Evolutionary conservation across 257 asterid genomes (phyloP).

Genomic region (Solanum rostratum): DNA sequence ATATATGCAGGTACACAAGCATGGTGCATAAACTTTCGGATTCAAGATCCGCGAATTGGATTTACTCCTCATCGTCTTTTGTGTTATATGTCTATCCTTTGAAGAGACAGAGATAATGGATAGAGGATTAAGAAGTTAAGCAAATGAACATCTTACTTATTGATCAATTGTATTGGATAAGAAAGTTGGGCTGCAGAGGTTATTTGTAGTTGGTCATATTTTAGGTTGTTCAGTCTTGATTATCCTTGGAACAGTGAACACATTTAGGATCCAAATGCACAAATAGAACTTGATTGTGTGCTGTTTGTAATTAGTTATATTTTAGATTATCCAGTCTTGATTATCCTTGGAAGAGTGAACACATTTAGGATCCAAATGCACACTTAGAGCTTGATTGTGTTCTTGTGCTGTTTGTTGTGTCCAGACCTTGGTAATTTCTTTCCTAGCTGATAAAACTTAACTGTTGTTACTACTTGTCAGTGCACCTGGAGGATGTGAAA

Average conservation of each 20-base stretch:
- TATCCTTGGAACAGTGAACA: not conserved
- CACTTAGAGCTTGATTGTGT: not conserved
- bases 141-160: not conserved
- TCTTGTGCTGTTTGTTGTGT: not conserved
- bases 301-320: not conserved
- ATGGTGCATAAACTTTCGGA: no score
- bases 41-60: no score
- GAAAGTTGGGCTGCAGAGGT: not conserved
- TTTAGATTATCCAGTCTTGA: not conserved
- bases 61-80: no score
- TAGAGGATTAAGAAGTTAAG: not conserved
- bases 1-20: not conserved
- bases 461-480: not conserved
- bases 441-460: not conserved
- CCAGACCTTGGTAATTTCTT: not conserved
- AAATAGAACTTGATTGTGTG: no score
- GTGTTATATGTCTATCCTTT: no score
- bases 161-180: not conserved
- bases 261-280: not conserved
- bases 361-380: not conserved
- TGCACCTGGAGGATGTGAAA: not conserved
- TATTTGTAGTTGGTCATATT: not conserved
- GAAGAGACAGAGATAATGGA: not conserved
- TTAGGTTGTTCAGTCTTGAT: not conserved
- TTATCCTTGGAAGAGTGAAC: not conserved